Percentiles rank a stretch among this genome's conserved stretches.
phyloP scores from a whole-genome alignment of 768 basidiomycete species.

The Mycena metata region DNA sequence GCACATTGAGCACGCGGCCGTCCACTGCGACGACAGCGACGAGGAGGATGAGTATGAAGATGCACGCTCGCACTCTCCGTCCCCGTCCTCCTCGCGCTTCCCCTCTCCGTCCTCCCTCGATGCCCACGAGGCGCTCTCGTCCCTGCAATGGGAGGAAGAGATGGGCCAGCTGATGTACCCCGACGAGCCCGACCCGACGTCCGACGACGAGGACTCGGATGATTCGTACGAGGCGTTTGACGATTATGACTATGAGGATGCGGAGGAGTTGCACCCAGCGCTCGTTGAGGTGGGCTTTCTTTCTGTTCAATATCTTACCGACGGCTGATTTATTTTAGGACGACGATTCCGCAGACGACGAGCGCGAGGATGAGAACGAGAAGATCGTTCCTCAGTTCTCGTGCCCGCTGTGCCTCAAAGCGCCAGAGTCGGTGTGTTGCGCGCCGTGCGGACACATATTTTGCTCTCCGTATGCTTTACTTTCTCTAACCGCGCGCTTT shows the following conservation, averaged over 20 bases:
- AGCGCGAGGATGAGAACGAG: constrained; percentile 16
- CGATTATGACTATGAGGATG: constrained; percentile 39
- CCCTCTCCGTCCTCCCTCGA: neutral
- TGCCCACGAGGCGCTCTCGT: neutral
- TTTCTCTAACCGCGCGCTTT: neutral
- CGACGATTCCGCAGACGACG: constrained; percentile 5
- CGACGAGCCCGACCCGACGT: constrained; percentile 42
- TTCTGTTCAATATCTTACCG: neutral
- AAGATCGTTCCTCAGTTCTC: constrained; percentile 9
- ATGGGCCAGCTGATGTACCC: constrained; percentile 43
- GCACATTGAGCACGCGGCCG: constrained; percentile 39
- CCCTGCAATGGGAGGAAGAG: constrained; percentile 39
- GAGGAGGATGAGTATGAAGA: constrained; percentile 29
- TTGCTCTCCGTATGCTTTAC: constrained; percentile 29
- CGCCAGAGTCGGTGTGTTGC: constrained; percentile 21
- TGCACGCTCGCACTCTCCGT: too few species aligned
- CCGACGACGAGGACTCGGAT: constrained; percentile 46
- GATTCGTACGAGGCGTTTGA: constrained; percentile 40
- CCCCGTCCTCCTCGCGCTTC: too few species aligned
- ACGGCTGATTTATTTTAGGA: neutral
- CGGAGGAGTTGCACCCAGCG: constrained; percentile 26
- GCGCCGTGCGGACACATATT: constrained; percentile 37
- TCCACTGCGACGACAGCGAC: constrained; percentile 42
- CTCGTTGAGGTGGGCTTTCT: constrained; percentile 4
- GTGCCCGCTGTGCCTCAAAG: constrained; percentile 30